Evolutionary conservation across 2,329 filamentous ascomycete genomes (phyloP), one percentile per base, ranked within the genome.

Genomic region (Trichoderma atroviride): DNA sequence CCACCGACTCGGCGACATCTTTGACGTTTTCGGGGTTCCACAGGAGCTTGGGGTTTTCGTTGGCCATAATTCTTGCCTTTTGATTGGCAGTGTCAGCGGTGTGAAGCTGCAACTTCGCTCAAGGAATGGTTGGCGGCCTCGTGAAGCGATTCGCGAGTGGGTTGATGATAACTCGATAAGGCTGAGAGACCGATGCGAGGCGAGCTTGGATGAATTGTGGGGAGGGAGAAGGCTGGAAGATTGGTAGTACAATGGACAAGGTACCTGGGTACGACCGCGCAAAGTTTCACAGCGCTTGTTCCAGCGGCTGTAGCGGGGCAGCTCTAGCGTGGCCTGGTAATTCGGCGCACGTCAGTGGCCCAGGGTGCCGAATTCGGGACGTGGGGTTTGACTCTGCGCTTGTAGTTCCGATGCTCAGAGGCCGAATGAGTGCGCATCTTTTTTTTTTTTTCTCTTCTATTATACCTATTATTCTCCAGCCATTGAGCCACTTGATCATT

Each of bases 11-110:
- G 74, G 96, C 95, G 71, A 98, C 94, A 79, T 99, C 96, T 75
- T 90, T 91, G 75, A 99, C 92, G 75, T 97, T 98, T 76, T 99
- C 96, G 22, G 92, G 90, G 78, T 97, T 98, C 96, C 96, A 98
- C 74, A 97, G 89, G 31, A 90, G 84, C 76, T 84, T 84, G n/a
- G 83, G 80, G 55, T 76, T 76, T 63, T 81, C 81, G 74, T 74
- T 74, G 69, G 79, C 78, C 80, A 81, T 81, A 76, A 58, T 69
- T 68, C 27, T 27, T 24, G 67, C 22, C 31, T n/a, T 43, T 43
- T 19, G 40, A 43, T 43, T 43, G 40, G 37, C 16, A 11, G 22
- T 1, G 55, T 57, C 24, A 50, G 67, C 50, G 22, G 58, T 57
- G 16, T 24, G 59, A n/a, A 14, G 67, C 59, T 57, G 67, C 60